phyloP scores from a whole-genome alignment of 75 land plant genomes.

The Selaginella moellendorffii region DNA sequence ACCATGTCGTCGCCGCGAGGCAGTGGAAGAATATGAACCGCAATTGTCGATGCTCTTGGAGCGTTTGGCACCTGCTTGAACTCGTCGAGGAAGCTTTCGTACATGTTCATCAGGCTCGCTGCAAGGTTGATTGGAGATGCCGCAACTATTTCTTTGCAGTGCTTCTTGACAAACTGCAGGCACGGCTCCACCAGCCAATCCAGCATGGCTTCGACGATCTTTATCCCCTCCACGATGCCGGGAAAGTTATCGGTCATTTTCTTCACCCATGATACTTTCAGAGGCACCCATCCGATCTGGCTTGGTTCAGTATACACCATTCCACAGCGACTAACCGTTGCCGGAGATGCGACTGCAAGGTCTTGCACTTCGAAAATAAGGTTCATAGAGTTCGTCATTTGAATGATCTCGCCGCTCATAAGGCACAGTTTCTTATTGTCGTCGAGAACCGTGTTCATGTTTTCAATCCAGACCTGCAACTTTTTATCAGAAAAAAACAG shows the following conservation, averaged over 20 bases:
- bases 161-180: constrained; percentile 21
- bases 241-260: constrained; percentile 19
- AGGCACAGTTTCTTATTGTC: constrained; percentile 34
- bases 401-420: constrained; percentile 35
- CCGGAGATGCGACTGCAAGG: constrained; percentile 36
- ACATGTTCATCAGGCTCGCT: constrained; percentile 25
- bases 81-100: constrained; percentile 28
- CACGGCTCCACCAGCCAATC: constrained; percentile 27
- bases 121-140: constrained; percentile 27
- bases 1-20: constrained; percentile 23
- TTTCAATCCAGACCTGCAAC: constrained; percentile 34
- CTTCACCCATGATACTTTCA: constrained; percentile 26
- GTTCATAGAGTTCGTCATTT: constrained; percentile 30
- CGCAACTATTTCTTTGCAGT: constrained; percentile 22
- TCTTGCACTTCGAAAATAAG: constrained; percentile 37
- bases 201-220: constrained; percentile 17
- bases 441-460: constrained; percentile 35
- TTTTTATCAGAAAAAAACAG: neutral
- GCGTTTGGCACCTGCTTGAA: constrained; percentile 7
- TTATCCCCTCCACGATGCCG: constrained; percentile 8
- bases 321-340: constrained; percentile 32
- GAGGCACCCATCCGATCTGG: constrained; percentile 26
- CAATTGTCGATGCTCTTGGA: neutral
- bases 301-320: constrained; percentile 39
- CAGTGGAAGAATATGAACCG: constrained; percentile 1